A percentile compares a stretch with the other conserved stretches of the same genome.
These are phyloP conservation scores for Lachancea meyersii DNA, from an alignment of 805 yeast species.

Conservation along the genomic window DNA sequence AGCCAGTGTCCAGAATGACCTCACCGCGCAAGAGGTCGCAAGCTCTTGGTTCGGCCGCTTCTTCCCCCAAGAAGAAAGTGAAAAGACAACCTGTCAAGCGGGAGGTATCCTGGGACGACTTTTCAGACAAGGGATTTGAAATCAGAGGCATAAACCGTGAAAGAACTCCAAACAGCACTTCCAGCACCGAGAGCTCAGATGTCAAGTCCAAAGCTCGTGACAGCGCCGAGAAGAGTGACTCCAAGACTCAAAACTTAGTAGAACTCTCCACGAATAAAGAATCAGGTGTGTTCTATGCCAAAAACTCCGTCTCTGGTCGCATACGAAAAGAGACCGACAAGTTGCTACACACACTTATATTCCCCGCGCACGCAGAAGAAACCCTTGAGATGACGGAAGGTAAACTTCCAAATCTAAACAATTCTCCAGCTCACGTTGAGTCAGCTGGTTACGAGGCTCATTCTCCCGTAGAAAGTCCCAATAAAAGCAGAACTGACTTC, in stretches of 20 bases:
- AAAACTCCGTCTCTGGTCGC: too few species aligned
- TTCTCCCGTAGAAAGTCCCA: background rate
- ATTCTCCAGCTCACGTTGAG: too few species aligned
- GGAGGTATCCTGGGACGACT: slow-evolving; percentile 4
- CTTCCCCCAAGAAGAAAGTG: slow-evolving; percentile 2
- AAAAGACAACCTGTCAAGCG: background rate
- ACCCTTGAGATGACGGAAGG: too few species aligned
- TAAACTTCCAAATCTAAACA: too few species aligned
- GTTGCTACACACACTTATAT: too few species aligned
- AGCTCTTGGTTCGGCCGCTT: background rate
- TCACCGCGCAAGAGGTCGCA: slow-evolving; percentile 6
- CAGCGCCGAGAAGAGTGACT: background rate
- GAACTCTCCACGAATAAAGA: background rate
- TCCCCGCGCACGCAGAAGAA: too few species aligned
- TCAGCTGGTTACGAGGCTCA: too few species aligned
- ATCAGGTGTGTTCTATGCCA: too few species aligned
- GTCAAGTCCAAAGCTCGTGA: background rate
- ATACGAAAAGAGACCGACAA: too few species aligned
- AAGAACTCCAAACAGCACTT: background rate
- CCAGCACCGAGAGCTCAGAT: background rate
- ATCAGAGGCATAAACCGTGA: slow-evolving; percentile 7
- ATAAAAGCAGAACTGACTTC: slow-evolving; percentile 9
- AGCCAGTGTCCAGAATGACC: slow-evolving; percentile 8
- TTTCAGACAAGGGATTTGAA: slow-evolving; percentile 2
- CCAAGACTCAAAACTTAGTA: background rate